These are phyloP conservation scores for Fusarium fracticaudum DNA, from an alignment of 2,329 filamentous ascomycete genomes.

Conservation along the genomic window DNA sequence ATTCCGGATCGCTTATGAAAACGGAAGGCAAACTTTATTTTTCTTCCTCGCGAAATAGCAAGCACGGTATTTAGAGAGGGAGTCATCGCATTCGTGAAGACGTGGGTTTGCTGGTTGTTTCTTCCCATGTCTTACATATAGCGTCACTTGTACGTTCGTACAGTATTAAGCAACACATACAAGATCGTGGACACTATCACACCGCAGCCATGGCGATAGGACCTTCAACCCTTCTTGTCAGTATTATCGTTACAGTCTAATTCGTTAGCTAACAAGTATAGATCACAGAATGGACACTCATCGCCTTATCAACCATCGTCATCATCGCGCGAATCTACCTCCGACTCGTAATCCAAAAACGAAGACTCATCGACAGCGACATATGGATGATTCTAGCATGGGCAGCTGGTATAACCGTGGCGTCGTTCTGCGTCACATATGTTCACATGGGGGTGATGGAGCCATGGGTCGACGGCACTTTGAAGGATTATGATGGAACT, in stretches of 20 bases:
- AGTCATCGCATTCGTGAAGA: not conserved
- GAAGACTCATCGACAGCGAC: constrained; percentile 15
- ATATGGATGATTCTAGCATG: constrained; percentile 21
- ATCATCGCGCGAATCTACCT: constrained; percentile 30
- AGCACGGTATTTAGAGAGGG: not conserved
- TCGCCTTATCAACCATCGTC: constrained; percentile 5
- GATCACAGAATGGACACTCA: constrained; percentile 24
- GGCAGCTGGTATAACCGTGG: not conserved
- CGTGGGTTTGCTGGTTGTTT: not conserved
- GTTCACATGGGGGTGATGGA: constrained; percentile 15
- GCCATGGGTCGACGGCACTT: not conserved
- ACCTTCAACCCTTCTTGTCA: constrained; percentile 6
- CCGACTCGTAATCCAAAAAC: constrained; percentile 18
- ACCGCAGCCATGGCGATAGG: not conserved
- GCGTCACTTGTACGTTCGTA: not conserved
- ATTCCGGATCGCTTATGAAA: not conserved
- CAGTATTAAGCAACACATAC: not conserved
- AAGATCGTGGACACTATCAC: not conserved
- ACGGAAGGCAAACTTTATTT: not conserved
- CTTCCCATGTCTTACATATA: not conserved
- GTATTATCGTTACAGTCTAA: fast-evolving
- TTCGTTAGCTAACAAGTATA: not conserved
- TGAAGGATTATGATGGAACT: not conserved
- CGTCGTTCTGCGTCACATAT: not conserved
- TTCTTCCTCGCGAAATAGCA: not conserved